Evolutionary conservation across 176 grass and related monocot species (phyloP).

Genomic region (Avena sativa): DNA sequence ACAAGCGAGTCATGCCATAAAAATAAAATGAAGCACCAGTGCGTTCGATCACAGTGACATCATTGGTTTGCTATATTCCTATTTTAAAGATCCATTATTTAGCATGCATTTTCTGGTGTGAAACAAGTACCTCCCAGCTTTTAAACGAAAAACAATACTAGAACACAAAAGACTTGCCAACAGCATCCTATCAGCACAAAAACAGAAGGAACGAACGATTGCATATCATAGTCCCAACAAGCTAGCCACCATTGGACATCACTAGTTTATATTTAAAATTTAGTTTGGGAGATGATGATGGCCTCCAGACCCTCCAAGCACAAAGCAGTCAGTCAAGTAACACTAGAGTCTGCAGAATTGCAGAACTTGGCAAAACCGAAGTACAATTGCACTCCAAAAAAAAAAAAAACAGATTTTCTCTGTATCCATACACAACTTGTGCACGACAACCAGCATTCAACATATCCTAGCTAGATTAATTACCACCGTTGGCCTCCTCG

Average conservation of each 20-base stretch:
- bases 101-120: neutral
- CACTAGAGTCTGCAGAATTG: neutral
- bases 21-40: neutral
- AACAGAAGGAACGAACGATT: neutral
- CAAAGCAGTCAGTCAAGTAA: neutral
- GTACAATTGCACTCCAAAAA: neutral
- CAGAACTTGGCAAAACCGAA: neutral
- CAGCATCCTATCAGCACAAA: neutral
- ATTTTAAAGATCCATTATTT: neutral
- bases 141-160: neutral
- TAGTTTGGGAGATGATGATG: neutral
- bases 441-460: neutral
- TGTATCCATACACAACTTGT: neutral
- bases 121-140: neutral
- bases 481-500: neutral
- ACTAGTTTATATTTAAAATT: neutral
- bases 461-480: neutral
- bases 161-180: neutral
- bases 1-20: neutral
- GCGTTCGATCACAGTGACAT: neutral
- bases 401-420: neutral
- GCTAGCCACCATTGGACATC: neutral
- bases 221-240: neutral
- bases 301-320: neutral
- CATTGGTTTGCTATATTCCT: neutral